Evolutionary conservation across 2,329 filamentous ascomycete genomes (phyloP), one percentile per base, ranked within the genome.

Genomic region (Aureobasidium leucospermi): DNA sequence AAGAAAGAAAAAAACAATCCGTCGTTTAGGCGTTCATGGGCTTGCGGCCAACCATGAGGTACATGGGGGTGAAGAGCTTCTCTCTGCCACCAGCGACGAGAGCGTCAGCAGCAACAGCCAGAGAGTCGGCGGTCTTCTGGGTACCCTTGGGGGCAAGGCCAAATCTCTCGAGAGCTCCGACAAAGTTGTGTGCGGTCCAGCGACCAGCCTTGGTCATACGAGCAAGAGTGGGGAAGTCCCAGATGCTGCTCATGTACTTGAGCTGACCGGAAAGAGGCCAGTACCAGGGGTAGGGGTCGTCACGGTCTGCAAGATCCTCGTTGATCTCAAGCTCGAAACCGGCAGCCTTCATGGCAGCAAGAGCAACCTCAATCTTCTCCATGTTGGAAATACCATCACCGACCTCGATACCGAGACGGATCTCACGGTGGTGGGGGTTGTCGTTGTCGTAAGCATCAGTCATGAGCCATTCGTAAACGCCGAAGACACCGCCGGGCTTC

Each of bases 381-480:
- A 99, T 96, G 79, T 96, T 96, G 69, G 90, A 91, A 73, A 99
- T 97, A 67, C 94, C 94, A 70, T 97, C 88, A 69, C 94, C 94
- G 72, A 90, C 86, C 80, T 99, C 94, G 65, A 99, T 99, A 64
- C 88, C 92, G 16, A 96, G 85, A 64, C 94, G 89, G 70, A 97
- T 94, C 72, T 89, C 85, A 66, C 91, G 88, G 79, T 97, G 94
- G 69, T 85, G 81, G 1, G 89, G 75, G 80, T 96, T 91, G 62
- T 88, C 81, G 72, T 96, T 93, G 78, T 97, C 88, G 76, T 96
- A 99, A 28, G 86, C 79, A 64, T 96, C 92, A 6, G 92, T 97
- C 94, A 99, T 97, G 70, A 97, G 81, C 94, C 94, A 97, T 76
- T 99, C 94, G 77, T 97, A 99, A 56, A 97, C 93, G 71, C 93